Evolutionary conservation across 768 basidiomycete species (phyloP).

Genomic region (Lactarius psammicola): DNA sequence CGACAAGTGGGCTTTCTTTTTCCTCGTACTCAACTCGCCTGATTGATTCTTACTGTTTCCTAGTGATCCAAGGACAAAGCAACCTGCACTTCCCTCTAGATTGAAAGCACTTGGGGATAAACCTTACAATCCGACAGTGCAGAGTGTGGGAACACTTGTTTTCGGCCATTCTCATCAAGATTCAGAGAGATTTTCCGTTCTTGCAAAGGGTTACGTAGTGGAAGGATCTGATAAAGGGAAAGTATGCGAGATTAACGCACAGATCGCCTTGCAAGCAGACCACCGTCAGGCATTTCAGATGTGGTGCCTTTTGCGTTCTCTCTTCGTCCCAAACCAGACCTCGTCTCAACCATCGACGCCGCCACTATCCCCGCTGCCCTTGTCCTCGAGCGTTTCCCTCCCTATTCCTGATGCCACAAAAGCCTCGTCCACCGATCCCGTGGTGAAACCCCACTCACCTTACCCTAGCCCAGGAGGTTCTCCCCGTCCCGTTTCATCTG

Average conservation of each 20-base stretch:
- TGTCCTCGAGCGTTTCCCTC: constrained; percentile 30
- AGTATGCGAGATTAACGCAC: constrained; percentile 61
- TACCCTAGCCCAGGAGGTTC: constrained; percentile 16
- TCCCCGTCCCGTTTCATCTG: constrained; percentile 11
- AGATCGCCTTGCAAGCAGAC: constrained; percentile 57
- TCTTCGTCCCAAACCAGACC: constrained; percentile 46
- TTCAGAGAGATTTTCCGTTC: constrained; percentile 48
- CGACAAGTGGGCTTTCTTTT: constrained; percentile 48
- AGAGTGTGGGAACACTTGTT: constrained; percentile 56
- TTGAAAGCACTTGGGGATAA: constrained; percentile 62
- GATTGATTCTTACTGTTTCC: constrained; percentile 28
- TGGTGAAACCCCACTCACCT: constrained; percentile 23
- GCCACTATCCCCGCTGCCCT: constrained; percentile 31
- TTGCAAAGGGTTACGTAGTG: constrained; percentile 65
- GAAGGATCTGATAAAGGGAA: constrained; percentile 45
- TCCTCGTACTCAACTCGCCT: background rate
- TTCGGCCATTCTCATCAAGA: constrained; percentile 41
- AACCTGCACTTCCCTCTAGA: constrained; percentile 32
- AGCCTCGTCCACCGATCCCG: constrained; percentile 34
- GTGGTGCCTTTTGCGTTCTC: constrained; percentile 64
- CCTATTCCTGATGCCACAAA: constrained; percentile 23
- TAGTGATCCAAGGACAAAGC: constrained; percentile 38
- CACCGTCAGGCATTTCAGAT: constrained; percentile 56
- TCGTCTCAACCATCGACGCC: constrained; percentile 32
- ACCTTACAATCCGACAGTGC: constrained; percentile 48